Evolutionary conservation across 2,329 filamentous ascomycete genomes (phyloP).

Genomic region (Leptographium flavum): DNA sequence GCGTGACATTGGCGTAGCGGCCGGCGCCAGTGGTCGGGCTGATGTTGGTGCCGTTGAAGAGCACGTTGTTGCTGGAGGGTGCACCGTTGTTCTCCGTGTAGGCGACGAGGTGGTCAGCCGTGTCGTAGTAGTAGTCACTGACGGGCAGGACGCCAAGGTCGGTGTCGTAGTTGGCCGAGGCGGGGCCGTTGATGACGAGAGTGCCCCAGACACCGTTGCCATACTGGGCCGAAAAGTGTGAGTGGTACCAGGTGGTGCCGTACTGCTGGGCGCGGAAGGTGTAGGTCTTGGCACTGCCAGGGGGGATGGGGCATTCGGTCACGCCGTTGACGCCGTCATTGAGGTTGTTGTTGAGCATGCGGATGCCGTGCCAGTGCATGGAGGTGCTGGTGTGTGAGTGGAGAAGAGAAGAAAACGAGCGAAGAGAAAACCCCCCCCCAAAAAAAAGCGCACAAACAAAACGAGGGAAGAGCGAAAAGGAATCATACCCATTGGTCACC

Average conservation of each 20-base stretch:
- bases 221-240: slow-evolving; percentile 20
- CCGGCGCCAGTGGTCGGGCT: slow-evolving; percentile 15
- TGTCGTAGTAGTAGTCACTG: slow-evolving; percentile 35
- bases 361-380: slow-evolving; percentile 23
- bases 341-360: slow-evolving; percentile 17
- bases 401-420: background rate
- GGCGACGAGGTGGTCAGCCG: slow-evolving; percentile 11
- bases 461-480: background rate
- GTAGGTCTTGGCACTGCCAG: slow-evolving; percentile 24
- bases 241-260: slow-evolving; percentile 24
- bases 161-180: slow-evolving; percentile 27
- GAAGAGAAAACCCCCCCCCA: no score
- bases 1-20: slow-evolving; percentile 18
- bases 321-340: slow-evolving; percentile 20
- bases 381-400: slow-evolving; percentile 13
- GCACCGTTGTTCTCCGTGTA: slow-evolving; percentile 1
- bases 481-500: slow-evolving; percentile 10
- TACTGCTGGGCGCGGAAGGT: slow-evolving; percentile 21
- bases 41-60: slow-evolving; percentile 28
- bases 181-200: slow-evolving; percentile 24
- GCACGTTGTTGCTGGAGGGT: slow-evolving; percentile 19
- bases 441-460: no score
- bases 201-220: slow-evolving; percentile 32
- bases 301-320: slow-evolving; percentile 39
- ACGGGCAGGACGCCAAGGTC: slow-evolving; percentile 36